Evolutionary conservation across 495 filamentous ascomycete species (phyloP).

Genomic region (Neurospora intermedia): DNA sequence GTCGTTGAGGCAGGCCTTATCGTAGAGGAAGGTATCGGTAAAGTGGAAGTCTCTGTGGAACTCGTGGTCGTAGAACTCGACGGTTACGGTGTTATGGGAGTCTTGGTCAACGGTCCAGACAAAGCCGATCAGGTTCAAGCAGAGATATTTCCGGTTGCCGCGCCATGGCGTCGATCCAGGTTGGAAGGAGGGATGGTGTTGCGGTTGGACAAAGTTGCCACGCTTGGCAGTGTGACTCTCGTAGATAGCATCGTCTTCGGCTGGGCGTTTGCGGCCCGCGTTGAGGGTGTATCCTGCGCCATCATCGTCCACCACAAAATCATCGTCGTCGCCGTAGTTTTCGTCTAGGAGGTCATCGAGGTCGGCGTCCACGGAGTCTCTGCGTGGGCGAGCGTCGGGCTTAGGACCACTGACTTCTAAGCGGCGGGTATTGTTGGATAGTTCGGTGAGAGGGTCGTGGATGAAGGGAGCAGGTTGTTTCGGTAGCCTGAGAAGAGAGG

Average conservation of each 20-base stretch:
- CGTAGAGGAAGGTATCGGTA: conserved; percentile 88
- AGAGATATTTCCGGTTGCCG: conserved; percentile 86
- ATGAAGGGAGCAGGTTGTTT: conserved; percentile 75
- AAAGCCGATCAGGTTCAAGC: conserved; percentile 82
- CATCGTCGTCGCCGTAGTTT: conserved; percentile 59
- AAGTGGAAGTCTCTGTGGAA: conserved; percentile 92
- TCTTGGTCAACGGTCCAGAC: conserved; percentile 98
- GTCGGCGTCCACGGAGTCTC: conserved; percentile 31
- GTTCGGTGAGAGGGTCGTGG: conserved; percentile 64
- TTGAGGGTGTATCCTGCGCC: conserved; percentile 82
- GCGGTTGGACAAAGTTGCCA: conserved; percentile 47
- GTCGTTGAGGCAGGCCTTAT: conserved; percentile 85
- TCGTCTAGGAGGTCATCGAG: conserved; percentile 45
- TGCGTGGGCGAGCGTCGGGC: conserved; percentile 27
- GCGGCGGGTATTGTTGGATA: conserved; percentile 51
- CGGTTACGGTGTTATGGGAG: conserved; percentile 86
- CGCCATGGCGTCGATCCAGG: conserved; percentile 92
- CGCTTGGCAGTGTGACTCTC: conserved; percentile 32
- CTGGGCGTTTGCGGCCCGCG: conserved; percentile 54
- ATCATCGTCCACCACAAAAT: conserved; percentile 91
- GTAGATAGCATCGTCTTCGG: conserved; percentile 32
- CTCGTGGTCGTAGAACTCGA: conserved; percentile 94
- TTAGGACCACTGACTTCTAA: conserved; percentile 47
- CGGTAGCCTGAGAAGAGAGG: conserved; percentile 44
- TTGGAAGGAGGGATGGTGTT: conserved; percentile 75